Evolutionary conservation across 371 early-diverging fungal species (phyloP), one percentile per base, ranked within the genome.

Genomic region (Smittium mucronatum): DNA sequence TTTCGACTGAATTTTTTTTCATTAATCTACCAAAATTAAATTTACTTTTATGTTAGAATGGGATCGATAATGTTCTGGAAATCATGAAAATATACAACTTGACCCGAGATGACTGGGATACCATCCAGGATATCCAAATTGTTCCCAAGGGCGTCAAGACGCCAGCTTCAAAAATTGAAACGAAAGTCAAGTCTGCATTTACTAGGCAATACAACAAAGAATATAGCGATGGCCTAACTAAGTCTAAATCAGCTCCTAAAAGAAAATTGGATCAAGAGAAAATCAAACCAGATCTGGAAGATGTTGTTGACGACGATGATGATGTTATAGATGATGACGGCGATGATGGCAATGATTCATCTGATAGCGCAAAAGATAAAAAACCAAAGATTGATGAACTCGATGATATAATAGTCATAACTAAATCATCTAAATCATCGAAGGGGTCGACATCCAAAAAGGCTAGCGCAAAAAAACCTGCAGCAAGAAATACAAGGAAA

Each of bases 71-170:
- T 21, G 88, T 92, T 26, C 88, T 99, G 36, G 79, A 87, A 1
- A 69, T 85, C 15, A 90, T 99, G 91, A 93, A 96, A 75, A 80
- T 84, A 5, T 97, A 97, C 75, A 92, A 89, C 72, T 75, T 99
- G 60, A 86, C 84, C 68, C 84, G 88, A 67, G 98, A 98, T 66
- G 93, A 93, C 74, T 85, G 89, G 75, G 96, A 96, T 28, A 79
- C 87, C 0, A 74, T 98, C 30, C 73, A 87, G 70, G 96, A 95
- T 63, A 71, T 98, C 64, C 81, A 85, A n/a, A 57, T 89, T 75
- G 75, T 15, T 80, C 74, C 57, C 15, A 63, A 1, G 16, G 70
- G 72, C 30, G 73, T 69, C 63, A 72, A 81, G 31, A 79, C 78
- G 1, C 71, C 88, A 36, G 67, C 85, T 64, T 83, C 83, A 68